Conservation (phyloP, 192 early-diverging fungal species). For the Gonapodya prolifera region DNA sequence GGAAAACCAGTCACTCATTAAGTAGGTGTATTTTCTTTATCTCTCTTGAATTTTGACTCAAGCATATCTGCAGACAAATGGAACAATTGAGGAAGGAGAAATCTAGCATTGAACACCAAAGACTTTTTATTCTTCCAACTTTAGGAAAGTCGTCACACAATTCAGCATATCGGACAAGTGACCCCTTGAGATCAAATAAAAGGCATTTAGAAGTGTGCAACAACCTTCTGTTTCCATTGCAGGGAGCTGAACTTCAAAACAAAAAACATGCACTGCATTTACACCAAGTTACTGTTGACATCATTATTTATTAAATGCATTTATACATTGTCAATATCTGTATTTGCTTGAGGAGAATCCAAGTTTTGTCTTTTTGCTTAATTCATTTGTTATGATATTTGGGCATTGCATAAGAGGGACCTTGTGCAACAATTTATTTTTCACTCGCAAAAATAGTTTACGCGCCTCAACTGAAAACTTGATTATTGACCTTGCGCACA, state of each 20-base stretch:
- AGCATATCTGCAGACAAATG: neutral
- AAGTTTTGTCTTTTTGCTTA: neutral
- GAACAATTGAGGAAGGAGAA: neutral
- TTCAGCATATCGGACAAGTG: neutral
- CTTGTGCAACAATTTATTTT: too few relatives aligned
- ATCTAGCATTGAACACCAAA: neutral
- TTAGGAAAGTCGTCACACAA: neutral
- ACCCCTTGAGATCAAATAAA: neutral
- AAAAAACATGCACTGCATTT: neutral
- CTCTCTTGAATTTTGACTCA: too few relatives aligned
- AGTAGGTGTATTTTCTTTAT: neutral
- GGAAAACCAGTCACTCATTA: neutral
- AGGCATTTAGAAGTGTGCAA: neutral
- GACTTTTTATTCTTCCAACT: too few relatives aligned
- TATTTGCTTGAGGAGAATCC: neutral
- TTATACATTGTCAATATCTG: neutral
- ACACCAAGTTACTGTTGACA: neutral
- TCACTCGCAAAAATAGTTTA: neutral
- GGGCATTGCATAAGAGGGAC: neutral
- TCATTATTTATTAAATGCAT: neutral
- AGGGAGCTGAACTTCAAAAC: neutral
- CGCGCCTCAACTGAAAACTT: neutral
- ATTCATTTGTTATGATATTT: neutral
- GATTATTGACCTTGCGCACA: neutral
- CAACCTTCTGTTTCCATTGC: too few relatives aligned